Evolutionary conservation across 805 yeast species (phyloP).

Genomic region (Hanseniaspora clermontiae): DNA sequence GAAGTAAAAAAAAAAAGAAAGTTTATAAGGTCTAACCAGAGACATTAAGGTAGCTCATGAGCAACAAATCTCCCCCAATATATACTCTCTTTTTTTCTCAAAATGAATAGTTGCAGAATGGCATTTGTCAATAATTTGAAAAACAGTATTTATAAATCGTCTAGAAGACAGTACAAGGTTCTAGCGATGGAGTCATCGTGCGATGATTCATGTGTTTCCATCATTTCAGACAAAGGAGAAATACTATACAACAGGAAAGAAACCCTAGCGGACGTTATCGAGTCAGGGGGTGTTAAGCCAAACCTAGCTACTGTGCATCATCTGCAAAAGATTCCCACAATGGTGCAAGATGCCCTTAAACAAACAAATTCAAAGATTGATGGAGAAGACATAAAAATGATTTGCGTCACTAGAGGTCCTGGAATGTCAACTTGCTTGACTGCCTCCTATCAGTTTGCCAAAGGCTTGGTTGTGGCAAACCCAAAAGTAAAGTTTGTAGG

Average conservation of each 20-base stretch:
- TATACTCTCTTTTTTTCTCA: not conserved
- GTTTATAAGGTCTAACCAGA: too few relatives aligned
- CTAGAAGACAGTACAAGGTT: slow-evolving; percentile 40
- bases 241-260: slow-evolving; percentile 44
- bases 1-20: too few relatives aligned
- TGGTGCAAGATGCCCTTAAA: slow-evolving; percentile 36
- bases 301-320: slow-evolving; percentile 74
- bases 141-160: not conserved
- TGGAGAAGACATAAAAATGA: slow-evolving; percentile 43
- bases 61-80: too few relatives aligned
- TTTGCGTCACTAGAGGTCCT: slow-evolving; percentile 90
- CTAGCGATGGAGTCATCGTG: slow-evolving; percentile 87
- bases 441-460: slow-evolving; percentile 71
- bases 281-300: slow-evolving; percentile 78
- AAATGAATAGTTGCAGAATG: not conserved
- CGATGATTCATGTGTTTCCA: slow-evolving; percentile 85
- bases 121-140: not conserved
- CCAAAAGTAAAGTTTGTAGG: slow-evolving; percentile 37
- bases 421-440: slow-evolving; percentile 88
- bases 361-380: slow-evolving; percentile 14
- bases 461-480: slow-evolving; percentile 55
- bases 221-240: slow-evolving; percentile 35
- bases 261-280: slow-evolving; percentile 49
- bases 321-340: slow-evolving; percentile 40
- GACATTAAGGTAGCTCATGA: too few relatives aligned